phyloP scores from a whole-genome alignment of 192 early-diverging fungal species.

The Podila horticola region DNA sequence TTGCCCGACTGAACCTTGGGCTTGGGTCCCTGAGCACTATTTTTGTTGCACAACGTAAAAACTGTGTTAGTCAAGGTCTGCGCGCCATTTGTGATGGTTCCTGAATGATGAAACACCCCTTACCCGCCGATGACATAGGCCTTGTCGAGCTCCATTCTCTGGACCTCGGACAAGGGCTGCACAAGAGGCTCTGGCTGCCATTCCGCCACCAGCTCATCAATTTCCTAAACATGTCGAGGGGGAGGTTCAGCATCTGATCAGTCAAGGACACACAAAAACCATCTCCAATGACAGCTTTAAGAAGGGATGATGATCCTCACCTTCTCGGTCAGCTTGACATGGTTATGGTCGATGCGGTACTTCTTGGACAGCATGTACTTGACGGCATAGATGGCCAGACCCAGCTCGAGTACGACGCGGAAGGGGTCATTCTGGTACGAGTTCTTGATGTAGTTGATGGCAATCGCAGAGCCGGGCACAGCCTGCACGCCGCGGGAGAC shows the following conservation, averaged over 20 bases:
- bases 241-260: no score
- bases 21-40: constrained; percentile 67
- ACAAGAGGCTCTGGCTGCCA: constrained; percentile 97
- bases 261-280: constrained; percentile 69
- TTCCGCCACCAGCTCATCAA: constrained; percentile 93
- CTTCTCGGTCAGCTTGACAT: constrained; percentile 85
- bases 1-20: constrained; percentile 70
- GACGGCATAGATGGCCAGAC: constrained; percentile 86
- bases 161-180: constrained; percentile 73
- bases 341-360: constrained; percentile 80
- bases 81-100: no score
- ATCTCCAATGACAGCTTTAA: constrained; percentile 91
- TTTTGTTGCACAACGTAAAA: constrained; percentile 1
- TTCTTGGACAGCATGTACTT: constrained; percentile 89
- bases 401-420: constrained; percentile 72
- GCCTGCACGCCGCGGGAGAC: constrained; percentile 48
- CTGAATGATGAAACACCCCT: background rate
- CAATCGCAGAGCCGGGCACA: constrained; percentile 80
- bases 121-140: constrained; percentile 77
- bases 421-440: constrained; percentile 58
- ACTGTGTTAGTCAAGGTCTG: background rate
- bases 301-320: constrained; percentile 75
- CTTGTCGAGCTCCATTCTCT: constrained; percentile 81
- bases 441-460: constrained; percentile 34
- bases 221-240: constrained; percentile 73